Conservation (phyloP, 163 green algal species). For the Chlorella variabilis region DNA sequence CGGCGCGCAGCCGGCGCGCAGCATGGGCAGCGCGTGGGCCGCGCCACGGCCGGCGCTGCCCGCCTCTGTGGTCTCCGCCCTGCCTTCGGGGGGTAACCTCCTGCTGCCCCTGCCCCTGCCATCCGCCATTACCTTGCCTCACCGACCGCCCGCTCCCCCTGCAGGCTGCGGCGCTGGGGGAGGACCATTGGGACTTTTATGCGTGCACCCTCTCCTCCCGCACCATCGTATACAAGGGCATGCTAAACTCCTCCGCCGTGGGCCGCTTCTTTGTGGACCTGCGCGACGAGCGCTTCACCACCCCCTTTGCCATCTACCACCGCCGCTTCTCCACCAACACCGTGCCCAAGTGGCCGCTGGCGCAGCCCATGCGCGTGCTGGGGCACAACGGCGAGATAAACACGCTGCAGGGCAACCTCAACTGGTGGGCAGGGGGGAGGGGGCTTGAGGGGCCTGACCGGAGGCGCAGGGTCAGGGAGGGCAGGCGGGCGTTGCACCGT, state of each 20-base stretch:
- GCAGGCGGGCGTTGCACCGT: too few relatives aligned
- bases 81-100: too few relatives aligned
- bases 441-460: too few relatives aligned
- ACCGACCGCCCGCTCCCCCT: neutral
- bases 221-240: conserved; percentile 99
- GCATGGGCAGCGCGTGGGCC: too few relatives aligned
- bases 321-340: conserved; percentile 99
- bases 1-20: too few relatives aligned
- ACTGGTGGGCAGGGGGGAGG: conserved; percentile 77
- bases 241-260: conserved; percentile 92
- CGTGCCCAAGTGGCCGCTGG: conserved; percentile 97
- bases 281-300: conserved; percentile 80
- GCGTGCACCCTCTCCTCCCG: conserved; percentile 92
- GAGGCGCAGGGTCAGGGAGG: too few relatives aligned
- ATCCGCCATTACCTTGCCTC: too few relatives aligned
- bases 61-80: too few relatives aligned
- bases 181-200: conserved; percentile 89
- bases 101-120: too few relatives aligned
- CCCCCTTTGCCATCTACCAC: conserved; percentile 98
- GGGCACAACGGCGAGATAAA: conserved; percentile 99
- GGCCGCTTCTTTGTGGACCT: conserved; percentile 94
- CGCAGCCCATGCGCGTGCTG: conserved; percentile 98
- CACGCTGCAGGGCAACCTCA: conserved; percentile 99
- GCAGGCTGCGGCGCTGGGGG: conserved; percentile 51
- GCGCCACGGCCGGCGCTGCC: too few relatives aligned